A percentile compares a stretch with the other conserved stretches of the same genome.
These are phyloP conservation scores for Stereocaulon alpinum DNA, from an alignment of 495 filamentous ascomycete species.

Conservation along the genomic window DNA sequence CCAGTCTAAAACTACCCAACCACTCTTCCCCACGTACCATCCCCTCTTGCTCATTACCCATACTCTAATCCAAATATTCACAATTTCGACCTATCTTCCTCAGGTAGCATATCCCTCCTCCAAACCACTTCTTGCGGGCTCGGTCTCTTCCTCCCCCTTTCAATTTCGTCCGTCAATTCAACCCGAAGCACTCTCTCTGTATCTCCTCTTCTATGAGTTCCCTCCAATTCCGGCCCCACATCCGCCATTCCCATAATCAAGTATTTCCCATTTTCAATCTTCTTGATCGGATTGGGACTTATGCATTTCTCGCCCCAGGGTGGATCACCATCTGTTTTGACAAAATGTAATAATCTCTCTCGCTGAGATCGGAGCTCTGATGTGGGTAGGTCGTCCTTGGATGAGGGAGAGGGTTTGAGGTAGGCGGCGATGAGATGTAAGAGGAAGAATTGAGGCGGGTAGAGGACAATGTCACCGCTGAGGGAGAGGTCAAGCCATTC, in stretches of 20 bases:
- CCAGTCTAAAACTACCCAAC: background rate
- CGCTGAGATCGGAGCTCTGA: slow-evolving; percentile 46
- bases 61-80: background rate
- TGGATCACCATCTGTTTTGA: slow-evolving; percentile 41
- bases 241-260: slow-evolving; percentile 55
- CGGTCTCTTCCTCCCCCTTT: slow-evolving; percentile 16
- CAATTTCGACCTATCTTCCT: background rate
- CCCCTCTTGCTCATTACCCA: background rate
- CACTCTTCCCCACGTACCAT: background rate
- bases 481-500: slow-evolving; percentile 57
- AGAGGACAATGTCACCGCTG: slow-evolving; percentile 64
- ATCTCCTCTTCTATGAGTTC: slow-evolving; percentile 53
- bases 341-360: slow-evolving; percentile 45
- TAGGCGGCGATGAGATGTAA: slow-evolving; percentile 55
- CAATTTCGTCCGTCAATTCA: slow-evolving; percentile 17
- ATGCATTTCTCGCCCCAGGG: slow-evolving; percentile 75
- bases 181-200: slow-evolving; percentile 64
- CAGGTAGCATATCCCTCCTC: slow-evolving; percentile 3
- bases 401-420: slow-evolving; percentile 33
- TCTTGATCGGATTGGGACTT: slow-evolving; percentile 50
- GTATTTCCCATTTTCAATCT: slow-evolving; percentile 37
- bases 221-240: slow-evolving; percentile 61
- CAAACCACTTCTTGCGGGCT: slow-evolving; percentile 13
- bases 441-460: slow-evolving; percentile 83
- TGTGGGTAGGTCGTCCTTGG: slow-evolving; percentile 21